A percentile compares a stretch with the other conserved stretches of the same genome.
These are phyloP conservation scores for Microdochium bolleyi DNA, from an alignment of 2,329 filamentous ascomycete species.

Conservation along the genomic window DNA sequence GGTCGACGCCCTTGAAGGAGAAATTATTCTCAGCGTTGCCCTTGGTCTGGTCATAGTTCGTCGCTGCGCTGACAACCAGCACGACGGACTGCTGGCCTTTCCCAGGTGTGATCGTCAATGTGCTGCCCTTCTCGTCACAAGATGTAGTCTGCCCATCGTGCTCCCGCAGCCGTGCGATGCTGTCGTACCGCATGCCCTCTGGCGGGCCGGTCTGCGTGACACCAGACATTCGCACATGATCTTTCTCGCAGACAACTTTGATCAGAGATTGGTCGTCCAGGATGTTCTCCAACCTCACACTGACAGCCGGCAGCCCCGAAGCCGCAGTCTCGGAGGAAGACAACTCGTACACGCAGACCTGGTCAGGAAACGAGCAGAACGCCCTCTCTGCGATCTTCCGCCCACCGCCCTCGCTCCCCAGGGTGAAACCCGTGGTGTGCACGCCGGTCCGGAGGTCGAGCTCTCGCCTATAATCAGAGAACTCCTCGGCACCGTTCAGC, in stretches of 20 bases:
- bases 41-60: slow-evolving; percentile 41
- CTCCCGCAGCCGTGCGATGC: slow-evolving; percentile 22
- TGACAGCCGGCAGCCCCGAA: slow-evolving; percentile 28
- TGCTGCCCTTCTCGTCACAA: slow-evolving; percentile 8
- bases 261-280: slow-evolving; percentile 19
- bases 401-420: slow-evolving; percentile 7
- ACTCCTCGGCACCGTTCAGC: slow-evolving; percentile 20
- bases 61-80: slow-evolving; percentile 34
- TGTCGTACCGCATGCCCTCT: slow-evolving; percentile 35
- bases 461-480: slow-evolving; percentile 26
- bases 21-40: slow-evolving; percentile 33
- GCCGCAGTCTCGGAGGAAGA: background rate
- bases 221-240: slow-evolving; percentile 21
- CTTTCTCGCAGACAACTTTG: slow-evolving; percentile 21
- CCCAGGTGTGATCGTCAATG: slow-evolving; percentile 18
- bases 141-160: slow-evolving; percentile 2
- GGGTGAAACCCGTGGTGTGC: slow-evolving; percentile 21
- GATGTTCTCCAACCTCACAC: slow-evolving; percentile 32
- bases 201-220: slow-evolving; percentile 29
- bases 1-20: slow-evolving; percentile 40
- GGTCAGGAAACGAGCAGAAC: slow-evolving; percentile 35
- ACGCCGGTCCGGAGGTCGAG: slow-evolving; percentile 36
- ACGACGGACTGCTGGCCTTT: slow-evolving; percentile 16
- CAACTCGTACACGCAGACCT: slow-evolving; percentile 21
- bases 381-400: slow-evolving; percentile 21